Evolutionary conservation across 352 stramenopile species (phyloP), one percentile per base, ranked within the genome.

Genomic region (Phytophthora fragariaefolia): DNA sequence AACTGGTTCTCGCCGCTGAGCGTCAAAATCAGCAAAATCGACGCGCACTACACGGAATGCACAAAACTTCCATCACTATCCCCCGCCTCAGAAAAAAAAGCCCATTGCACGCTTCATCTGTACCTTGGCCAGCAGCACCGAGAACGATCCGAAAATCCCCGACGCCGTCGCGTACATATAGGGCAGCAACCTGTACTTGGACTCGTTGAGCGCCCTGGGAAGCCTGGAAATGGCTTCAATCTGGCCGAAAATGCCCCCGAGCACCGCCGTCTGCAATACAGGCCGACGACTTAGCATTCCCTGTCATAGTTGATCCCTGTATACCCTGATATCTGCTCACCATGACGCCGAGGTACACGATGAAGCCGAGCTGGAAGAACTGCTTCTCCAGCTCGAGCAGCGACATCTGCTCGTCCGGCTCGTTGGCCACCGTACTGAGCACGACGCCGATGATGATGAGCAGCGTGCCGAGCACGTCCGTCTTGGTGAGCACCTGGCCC

Each of bases 401-500:
- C 32, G 81, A 83, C 82, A 95, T 85, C 22, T 90, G 85, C 59
- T 88, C 80, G 40, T 95, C 87, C 8, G 87, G 87, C 46, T 92
- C 77, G 53, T 93, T 95, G 50, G 79, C 87, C 30, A 95, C 78
- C 1, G 87, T 94, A 63, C 80, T 92, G 6, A 95, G 67, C 46
- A 95, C 85, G 47, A 95, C 84, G 54, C 85, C 87, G 27, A 92
- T 81, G 48, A 95, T 90, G 62, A 95, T 95, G 26, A 92, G 63
- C 20, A 92, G 28, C 26, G 87, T 95, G 20, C 87, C 87, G 6
- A 85, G 36, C 27, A 91, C 63, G 70, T 95, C 87, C 18, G 80
- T 87, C 46, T 74, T 60, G 36, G 79, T 91, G 54, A 95, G 45
- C 40, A 82, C 82, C 76, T 95, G 85, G 8, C 87, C 85, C 53